Percentiles rank a stretch among this genome's conserved stretches.
phyloP scores from a whole-genome alignment of 73 alveolate species.

The Symbiodinium natans region DNA sequence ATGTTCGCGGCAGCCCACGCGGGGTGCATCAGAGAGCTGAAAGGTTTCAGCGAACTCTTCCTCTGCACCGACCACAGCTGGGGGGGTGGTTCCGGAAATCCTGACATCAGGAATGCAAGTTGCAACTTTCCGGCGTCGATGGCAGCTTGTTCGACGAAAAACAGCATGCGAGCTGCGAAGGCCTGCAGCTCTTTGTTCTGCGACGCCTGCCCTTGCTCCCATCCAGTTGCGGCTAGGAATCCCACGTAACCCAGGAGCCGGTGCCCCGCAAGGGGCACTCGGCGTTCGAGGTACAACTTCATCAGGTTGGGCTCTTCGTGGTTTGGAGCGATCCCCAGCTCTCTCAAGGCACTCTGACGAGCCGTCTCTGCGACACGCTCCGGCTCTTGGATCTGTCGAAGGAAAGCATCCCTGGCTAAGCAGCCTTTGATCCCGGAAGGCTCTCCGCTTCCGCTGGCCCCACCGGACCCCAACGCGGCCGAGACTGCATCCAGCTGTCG shows the following conservation, averaged over 20 bases:
- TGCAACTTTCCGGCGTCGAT: background rate
- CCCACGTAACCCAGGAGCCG: background rate
- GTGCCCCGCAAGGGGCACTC: background rate
- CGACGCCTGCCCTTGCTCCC: background rate
- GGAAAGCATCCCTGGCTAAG: constrained; percentile 5
- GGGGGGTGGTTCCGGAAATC: background rate
- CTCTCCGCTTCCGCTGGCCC: constrained; percentile 47
- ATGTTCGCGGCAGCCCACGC: constrained; percentile 16
- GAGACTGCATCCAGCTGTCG: background rate
- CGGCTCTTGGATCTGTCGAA: background rate
- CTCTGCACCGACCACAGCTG: background rate
- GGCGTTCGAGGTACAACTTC: constrained; percentile 19
- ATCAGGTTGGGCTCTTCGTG: background rate
- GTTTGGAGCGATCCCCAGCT: background rate
- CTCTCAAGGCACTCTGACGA: background rate
- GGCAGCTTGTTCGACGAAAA: constrained; percentile 13
- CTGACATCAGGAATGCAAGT: constrained; percentile 13
- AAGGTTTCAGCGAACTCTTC: background rate
- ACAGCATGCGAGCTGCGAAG: background rate
- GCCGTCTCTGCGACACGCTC: background rate
- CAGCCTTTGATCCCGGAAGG: constrained; percentile 37
- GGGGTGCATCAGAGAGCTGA: background rate
- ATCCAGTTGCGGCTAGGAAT: background rate
- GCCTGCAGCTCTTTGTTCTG: background rate
- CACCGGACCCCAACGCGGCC: background rate